Base-by-base conservation (phyloP, 2,329 filamentous ascomycete genomes). In the Phialocephala sp. region DNA sequence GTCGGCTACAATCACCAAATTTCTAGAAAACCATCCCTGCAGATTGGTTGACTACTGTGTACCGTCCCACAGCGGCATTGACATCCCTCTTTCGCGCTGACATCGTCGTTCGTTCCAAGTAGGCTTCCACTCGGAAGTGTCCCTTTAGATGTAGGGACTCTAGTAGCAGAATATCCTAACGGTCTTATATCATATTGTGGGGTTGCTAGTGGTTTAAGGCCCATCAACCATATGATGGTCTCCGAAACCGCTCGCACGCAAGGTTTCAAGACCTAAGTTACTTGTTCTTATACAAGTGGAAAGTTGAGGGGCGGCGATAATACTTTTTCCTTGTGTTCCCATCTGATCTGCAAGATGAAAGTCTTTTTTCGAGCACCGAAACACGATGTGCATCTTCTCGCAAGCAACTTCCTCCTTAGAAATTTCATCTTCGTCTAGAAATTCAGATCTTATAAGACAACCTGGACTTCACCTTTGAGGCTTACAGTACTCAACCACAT, bases 121-220 rank as follows among this genome's bases (percentile, higher is more conserved):
- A 56, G 45, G 45, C 62, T 66, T 60, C 66, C 66, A 68, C 58
- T 66, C 66, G 66, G 66, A 61, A 47, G 37, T 47, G 32, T 62
- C 59, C 60, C 60, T 52, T 37, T 22, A 35, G n/a, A 24, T 58
- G 47, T 14, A 58, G 52, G 63, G 37, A 59, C 41, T 59, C 20
- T 27, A 32, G 36, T 45, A 47, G 35, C 32, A 55, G 57, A 27
- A 18, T 58, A 24, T 50, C 56, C 37, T 32, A 52, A 63, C 36
- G 35, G 35, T 63, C 56, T 55, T 50, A 57, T 41, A 24, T 35
- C 56, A 45, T 27, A 27, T 24, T 14, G 36, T 59, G 47, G 58
- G 47, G 22, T 35, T 22, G 12, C 35, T 57, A 9, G 11, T 57
- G 55, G 5, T 15, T 22, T 57, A 57, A 39, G n/a, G 35, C 35